These are phyloP conservation scores for Epichloe typhina DNA, from an alignment of 2,329 filamentous ascomycete species.

Conservation along the genomic window DNA sequence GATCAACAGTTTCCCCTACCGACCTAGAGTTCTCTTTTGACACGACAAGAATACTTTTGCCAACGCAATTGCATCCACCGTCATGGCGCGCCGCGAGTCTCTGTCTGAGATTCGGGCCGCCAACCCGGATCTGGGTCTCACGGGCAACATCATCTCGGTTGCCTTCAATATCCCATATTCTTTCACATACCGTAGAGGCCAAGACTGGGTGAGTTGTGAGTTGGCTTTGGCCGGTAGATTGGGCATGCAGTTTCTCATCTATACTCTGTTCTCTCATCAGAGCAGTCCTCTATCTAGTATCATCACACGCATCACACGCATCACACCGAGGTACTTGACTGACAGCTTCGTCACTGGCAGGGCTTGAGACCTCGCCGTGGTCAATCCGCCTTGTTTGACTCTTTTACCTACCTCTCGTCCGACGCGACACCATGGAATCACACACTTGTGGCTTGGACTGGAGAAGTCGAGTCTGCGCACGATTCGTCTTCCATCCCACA, in stretches of 20 bases:
- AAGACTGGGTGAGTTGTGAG: slow-evolving; percentile 50
- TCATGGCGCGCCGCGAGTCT: slow-evolving; percentile 34
- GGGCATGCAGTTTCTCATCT: too few species aligned
- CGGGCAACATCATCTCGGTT: slow-evolving; percentile 53
- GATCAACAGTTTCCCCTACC: not conserved
- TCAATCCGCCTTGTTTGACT: slow-evolving; percentile 85
- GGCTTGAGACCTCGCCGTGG: slow-evolving; percentile 66
- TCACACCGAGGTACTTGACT: too few species aligned
- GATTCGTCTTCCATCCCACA: slow-evolving; percentile 28
- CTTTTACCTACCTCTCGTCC: slow-evolving; percentile 79
- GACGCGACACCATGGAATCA: slow-evolving; percentile 77
- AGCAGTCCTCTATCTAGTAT: too few species aligned
- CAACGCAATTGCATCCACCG: not conserved
- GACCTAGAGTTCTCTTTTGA: not conserved
- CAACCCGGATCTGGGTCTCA: slow-evolving; percentile 44
- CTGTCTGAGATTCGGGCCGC: slow-evolving; percentile 41
- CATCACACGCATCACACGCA: too few species aligned
- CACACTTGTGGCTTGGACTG: slow-evolving; percentile 88
- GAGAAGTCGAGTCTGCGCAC: slow-evolving; percentile 54
- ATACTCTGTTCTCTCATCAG: too few species aligned
- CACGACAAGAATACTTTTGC: not conserved
- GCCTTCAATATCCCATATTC: slow-evolving; percentile 51
- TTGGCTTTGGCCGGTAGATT: not conserved
- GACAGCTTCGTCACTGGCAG: slow-evolving; percentile 27
- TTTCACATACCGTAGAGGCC: slow-evolving; percentile 42